These are phyloP conservation scores for Cryptococcus maquisensis DNA, from an alignment of 1,284 basidiomycete genomes.

Conservation along the genomic window DNA sequence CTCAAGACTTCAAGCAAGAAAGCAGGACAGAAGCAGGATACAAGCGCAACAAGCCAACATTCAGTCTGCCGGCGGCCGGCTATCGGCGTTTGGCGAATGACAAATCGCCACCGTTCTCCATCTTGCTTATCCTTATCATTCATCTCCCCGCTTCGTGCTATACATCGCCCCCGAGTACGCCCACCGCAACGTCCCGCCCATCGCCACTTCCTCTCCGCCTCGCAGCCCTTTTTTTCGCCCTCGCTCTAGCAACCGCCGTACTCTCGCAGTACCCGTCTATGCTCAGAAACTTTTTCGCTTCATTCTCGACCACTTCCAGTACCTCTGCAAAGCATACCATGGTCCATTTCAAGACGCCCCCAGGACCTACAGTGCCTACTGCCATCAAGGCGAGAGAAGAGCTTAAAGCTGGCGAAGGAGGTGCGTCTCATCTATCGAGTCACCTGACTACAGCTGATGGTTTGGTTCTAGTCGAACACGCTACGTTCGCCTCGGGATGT, in stretches of 20 bases:
- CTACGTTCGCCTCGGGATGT: conserved; percentile 75
- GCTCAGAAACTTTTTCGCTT: conserved; percentile 24
- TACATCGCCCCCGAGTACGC: conserved; percentile 16
- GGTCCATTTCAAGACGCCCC: conserved; percentile 37
- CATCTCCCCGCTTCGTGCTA: too few relatives aligned
- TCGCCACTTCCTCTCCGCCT: too few relatives aligned
- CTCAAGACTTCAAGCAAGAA: too few relatives aligned
- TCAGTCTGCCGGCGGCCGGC: too few relatives aligned
- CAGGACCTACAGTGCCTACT: conserved; percentile 47
- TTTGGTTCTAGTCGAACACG: conserved; percentile 57
- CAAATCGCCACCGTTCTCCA: too few relatives aligned
- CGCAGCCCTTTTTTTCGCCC: too few relatives aligned
- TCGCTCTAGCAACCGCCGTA: not conserved
- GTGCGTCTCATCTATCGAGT: conserved; percentile 21
- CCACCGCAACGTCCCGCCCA: conserved; percentile 12
- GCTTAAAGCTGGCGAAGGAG: conserved; percentile 36
- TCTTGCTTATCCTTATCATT: too few relatives aligned
- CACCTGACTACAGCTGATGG: not conserved
- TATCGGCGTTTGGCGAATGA: too few relatives aligned
- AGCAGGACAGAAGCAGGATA: too few relatives aligned
- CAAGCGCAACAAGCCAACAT: too few relatives aligned
- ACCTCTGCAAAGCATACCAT: conserved; percentile 12
- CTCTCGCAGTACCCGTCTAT: conserved; percentile 9
- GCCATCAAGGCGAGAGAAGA: conserved; percentile 43
- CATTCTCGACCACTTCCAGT: conserved; percentile 11